Evolutionary conservation across 805 yeast genomes (phyloP).

Genomic region (Isabelozyma heimii): DNA sequence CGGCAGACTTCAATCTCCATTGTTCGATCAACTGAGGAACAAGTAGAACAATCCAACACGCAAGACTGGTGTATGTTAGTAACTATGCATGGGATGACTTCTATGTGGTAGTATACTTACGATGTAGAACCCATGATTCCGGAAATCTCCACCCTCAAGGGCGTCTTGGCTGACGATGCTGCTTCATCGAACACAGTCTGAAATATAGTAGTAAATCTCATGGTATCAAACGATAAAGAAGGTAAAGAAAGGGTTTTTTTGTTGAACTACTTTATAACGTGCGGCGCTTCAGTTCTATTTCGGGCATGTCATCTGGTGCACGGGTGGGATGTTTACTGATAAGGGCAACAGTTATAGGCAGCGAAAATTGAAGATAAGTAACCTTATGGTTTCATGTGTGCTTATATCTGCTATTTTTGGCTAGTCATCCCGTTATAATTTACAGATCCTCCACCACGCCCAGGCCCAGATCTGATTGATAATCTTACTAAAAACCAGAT

Average conservation of each 20-base stretch:
- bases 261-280: neutral
- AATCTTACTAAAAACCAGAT: neutral
- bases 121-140: constrained; percentile 70
- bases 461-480: neutral
- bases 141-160: constrained; percentile 45
- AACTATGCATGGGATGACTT: neutral
- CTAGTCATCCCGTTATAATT: no score
- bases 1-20: constrained; percentile 72
- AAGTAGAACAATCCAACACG: constrained; percentile 76
- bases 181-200: neutral
- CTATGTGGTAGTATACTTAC: constrained; percentile 19
- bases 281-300: neutral
- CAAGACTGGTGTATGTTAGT: constrained; percentile 38
- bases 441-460: no score
- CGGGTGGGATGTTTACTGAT: neutral
- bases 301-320: neutral
- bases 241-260: neutral
- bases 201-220: neutral
- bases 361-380: no score
- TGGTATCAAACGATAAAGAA: neutral
- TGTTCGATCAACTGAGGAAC: constrained; percentile 79
- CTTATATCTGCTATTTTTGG: no score
- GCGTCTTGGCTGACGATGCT: neutral
- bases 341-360: neutral
- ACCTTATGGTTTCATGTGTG: neutral